Percentiles rank a stretch among this genome's conserved stretches.
phyloP scores from a whole-genome alignment of 2,329 filamentous ascomycete genomes.

The Aureobasidium sp. region DNA sequence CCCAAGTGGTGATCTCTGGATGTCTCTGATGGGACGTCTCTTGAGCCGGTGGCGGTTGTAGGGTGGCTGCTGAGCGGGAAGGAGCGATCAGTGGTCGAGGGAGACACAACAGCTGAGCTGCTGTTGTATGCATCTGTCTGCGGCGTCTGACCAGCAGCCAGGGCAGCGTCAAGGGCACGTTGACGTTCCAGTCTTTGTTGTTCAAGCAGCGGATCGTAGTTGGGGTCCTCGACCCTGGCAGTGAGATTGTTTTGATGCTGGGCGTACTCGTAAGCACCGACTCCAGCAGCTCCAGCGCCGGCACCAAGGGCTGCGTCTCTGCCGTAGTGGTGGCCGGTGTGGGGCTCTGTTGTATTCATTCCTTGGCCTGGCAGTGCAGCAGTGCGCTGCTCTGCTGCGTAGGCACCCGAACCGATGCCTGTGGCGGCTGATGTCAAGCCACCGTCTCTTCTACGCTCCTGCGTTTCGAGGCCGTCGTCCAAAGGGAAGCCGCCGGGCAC shows the following conservation, averaged over 20 bases:
- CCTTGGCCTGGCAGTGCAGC: not conserved
- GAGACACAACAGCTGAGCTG: not conserved
- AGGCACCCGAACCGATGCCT: slow-evolving; percentile 7
- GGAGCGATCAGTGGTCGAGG: not conserved
- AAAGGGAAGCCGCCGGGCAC: slow-evolving; percentile 25
- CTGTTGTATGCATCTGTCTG: not conserved
- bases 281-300: slow-evolving; percentile 18
- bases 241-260: slow-evolving; percentile 20
- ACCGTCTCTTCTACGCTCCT: slow-evolving; percentile 8
- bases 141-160: not conserved
- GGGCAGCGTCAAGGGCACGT: not conserved
- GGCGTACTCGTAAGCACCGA: slow-evolving; percentile 24
- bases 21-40: not conserved
- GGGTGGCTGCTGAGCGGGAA: slow-evolving; percentile 5
- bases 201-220: slow-evolving; percentile 1
- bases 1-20: slow-evolving; percentile 20
- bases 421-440: not conserved
- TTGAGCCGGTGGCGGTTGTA: not conserved
- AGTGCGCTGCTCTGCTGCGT: slow-evolving; percentile 14
- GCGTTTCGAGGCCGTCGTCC: slow-evolving; percentile 18
- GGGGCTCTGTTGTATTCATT: not conserved
- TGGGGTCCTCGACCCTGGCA: slow-evolving; percentile 19
- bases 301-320: slow-evolving; percentile 23
- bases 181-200: slow-evolving; percentile 15
- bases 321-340: slow-evolving; percentile 17